phyloP scores from a whole-genome alignment of 2,329 filamentous ascomycete species.

The Colletotrichum sidae region DNA sequence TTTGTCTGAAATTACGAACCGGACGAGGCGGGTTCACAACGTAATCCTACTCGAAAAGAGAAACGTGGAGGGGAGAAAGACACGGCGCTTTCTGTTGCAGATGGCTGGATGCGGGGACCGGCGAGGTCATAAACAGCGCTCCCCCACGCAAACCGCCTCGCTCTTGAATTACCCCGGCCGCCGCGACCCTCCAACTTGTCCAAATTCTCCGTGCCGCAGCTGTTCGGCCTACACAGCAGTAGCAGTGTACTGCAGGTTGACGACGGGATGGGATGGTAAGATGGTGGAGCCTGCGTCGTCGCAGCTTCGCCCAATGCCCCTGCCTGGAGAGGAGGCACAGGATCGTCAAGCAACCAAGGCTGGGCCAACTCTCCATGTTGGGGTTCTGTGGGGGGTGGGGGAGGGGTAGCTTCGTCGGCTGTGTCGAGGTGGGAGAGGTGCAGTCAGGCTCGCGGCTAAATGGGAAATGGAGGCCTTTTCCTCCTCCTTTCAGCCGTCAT shows the following conservation, averaged over 20 bases:
- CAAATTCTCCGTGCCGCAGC: constrained; percentile 13
- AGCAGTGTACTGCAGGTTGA: too few species aligned
- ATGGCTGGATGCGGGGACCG: neutral
- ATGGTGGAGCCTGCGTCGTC: constrained; percentile 15
- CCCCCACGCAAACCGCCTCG: constrained; percentile 22
- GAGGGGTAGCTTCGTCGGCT: neutral
- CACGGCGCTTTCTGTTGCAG: neutral
- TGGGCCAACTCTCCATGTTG: constrained; percentile 9
- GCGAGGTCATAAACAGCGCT: constrained; percentile 11
- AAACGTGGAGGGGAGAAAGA: neutral
- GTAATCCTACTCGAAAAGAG: too few species aligned
- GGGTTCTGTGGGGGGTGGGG: constrained; percentile 25
- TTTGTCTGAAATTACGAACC: neutral
- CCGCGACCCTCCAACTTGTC: neutral
- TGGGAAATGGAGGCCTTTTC: constrained; percentile 11
- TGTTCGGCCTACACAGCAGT: neutral
- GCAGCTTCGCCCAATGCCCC: constrained; percentile 19
- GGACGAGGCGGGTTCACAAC: neutral
- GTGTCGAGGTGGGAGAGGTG: constrained; percentile 10
- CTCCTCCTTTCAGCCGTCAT: constrained; percentile 7
- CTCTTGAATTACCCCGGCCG: constrained; percentile 32
- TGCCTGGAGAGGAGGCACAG: neutral
- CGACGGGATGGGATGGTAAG: constrained; percentile 8
- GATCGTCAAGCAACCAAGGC: constrained; percentile 16
- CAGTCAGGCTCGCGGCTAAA: constrained; percentile 31